Percentiles rank a stretch among this genome's conserved stretches.
These are phyloP conservation scores for Zelopaecilomyces penicillatus DNA, from an alignment of 2,329 filamentous ascomycete genomes.

Conservation along the genomic window DNA sequence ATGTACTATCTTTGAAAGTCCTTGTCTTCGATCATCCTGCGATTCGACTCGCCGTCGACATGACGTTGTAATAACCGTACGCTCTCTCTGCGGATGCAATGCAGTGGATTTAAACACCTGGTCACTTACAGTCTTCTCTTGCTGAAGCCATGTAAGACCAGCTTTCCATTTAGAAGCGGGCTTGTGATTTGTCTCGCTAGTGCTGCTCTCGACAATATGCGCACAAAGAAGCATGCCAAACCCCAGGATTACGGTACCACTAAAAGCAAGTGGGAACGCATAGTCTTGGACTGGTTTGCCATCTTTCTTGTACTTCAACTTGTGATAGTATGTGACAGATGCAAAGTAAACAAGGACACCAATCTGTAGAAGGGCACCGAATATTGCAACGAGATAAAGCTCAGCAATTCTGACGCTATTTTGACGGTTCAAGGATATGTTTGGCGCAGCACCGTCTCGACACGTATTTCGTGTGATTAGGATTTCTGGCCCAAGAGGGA, in stretches of 20 bases:
- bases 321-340: background rate
- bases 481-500: too few relatives aligned
- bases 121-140: background rate
- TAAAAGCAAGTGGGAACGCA: constrained; percentile 17
- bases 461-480: too few relatives aligned
- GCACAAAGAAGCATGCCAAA: constrained; percentile 22
- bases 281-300: constrained; percentile 7
- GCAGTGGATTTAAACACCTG: constrained; percentile 1
- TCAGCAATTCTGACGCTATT: background rate
- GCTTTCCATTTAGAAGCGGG: background rate
- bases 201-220: constrained; percentile 23
- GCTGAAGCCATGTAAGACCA: constrained; percentile 22
- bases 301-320: background rate
- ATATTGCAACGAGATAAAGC: background rate
- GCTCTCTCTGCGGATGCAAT: background rate
- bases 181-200: constrained; percentile 15
- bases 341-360: constrained; percentile 1
- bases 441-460: background rate
- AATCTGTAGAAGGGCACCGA: background rate
- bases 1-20: too few relatives aligned
- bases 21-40: too few relatives aligned
- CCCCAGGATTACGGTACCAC: constrained; percentile 19
- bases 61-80: background rate
- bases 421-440: constrained; percentile 2
- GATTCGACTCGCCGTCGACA: background rate